These are phyloP conservation scores for Acacia confusa DNA, from an alignment of 306 rosid genomes.

Conservation along the genomic window DNA sequence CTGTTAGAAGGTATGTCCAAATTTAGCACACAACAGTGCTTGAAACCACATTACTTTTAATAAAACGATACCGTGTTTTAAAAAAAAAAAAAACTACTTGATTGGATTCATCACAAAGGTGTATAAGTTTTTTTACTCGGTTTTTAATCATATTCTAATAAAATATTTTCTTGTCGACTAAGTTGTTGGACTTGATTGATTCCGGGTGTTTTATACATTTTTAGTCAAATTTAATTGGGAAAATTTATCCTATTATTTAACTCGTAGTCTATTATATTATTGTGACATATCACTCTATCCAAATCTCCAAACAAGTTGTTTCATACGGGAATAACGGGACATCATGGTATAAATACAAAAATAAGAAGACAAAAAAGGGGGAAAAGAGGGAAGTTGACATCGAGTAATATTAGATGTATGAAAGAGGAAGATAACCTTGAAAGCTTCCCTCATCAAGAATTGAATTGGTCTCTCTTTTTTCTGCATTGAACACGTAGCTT, in stretches of 20 bases:
- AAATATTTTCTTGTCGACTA: not conserved
- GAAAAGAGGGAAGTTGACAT: not conserved
- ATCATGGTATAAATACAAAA: too few species aligned
- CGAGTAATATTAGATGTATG: too few species aligned
- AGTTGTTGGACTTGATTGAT: not conserved
- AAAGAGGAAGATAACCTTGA: not conserved
- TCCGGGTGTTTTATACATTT: not conserved
- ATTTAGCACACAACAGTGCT: too few species aligned
- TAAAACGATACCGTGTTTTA: too few species aligned
- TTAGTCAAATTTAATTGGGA: not conserved
- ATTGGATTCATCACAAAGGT: too few species aligned
- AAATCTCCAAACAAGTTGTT: not conserved
- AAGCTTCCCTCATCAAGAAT: not conserved
- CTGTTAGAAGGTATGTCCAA: too few species aligned
- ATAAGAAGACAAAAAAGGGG: too few species aligned
- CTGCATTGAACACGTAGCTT: too few species aligned
- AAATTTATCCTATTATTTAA: not conserved
- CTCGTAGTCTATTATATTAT: not conserved
- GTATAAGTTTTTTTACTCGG: too few species aligned
- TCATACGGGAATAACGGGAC: not conserved
- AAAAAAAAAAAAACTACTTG: too few species aligned
- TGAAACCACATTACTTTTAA: too few species aligned
- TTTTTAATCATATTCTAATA: too few species aligned
- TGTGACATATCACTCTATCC: not conserved
- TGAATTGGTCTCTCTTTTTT: not conserved